Evolutionary conservation across 441 rosid species (phyloP), one percentile per base, ranked within the genome.

Genomic region (Capsella rubella): DNA sequence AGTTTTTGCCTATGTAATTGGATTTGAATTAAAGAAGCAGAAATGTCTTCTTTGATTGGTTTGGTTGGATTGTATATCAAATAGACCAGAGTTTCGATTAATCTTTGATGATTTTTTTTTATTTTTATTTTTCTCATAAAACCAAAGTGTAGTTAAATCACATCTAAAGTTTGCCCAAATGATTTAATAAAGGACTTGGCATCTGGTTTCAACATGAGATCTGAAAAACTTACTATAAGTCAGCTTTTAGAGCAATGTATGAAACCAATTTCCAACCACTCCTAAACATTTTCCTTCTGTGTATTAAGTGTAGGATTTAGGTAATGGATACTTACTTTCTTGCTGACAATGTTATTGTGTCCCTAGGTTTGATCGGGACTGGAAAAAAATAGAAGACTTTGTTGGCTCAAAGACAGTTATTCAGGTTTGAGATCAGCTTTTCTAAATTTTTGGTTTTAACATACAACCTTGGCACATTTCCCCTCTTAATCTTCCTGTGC

Each of bases 351-450:
- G 56, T 45, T 64, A 49, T 64, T 16, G 27, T 53, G 18, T 77
- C 40, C 52, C 71, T 82, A 89, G 94, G 75, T 89, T 87, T 78
- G 91, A 87, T 55, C 91, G 94, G 8, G 94, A 89, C 74, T 87
- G 91, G 94, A 89, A 89, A 71, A 89, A 85, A 63, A 89, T 87
- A 54, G 91, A 87, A 81, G 94, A 87, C 81, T 87, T 87, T 76
- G 89, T 89, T 49, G 91, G 88, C 42, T 85, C 94, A 12, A 89
- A 89, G 85, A 83, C 90, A 4, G 94, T 89, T 18, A 89, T 89
- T 74, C 91, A 89, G 94, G 94, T 87, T 55, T 54, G 31, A 67
- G 29, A 67, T 34, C 34, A 52, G n/a, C 54, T 60, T 39, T 62
- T 25, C 6, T 47, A 45, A 45, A n/a, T 43, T 42, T 70, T 43